phyloP scores from a whole-genome alignment of 371 early-diverging fungal species.

The Actinomortierella ambigua region DNA sequence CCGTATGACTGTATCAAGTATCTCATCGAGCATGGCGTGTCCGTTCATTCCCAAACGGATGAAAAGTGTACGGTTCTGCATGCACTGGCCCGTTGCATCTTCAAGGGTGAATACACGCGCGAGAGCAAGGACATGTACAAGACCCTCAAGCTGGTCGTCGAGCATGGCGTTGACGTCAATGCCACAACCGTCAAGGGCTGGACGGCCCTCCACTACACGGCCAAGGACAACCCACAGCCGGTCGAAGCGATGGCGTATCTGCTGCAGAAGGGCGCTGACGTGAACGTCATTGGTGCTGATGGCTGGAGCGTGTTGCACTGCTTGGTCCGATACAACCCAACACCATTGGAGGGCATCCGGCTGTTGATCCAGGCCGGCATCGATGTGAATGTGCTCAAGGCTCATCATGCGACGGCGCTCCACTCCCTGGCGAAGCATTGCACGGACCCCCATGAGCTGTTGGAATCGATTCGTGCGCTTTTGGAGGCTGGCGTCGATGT shows the following conservation, averaged over 20 bases:
- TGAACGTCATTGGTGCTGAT: constrained; percentile 43
- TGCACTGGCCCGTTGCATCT: constrained; percentile 39
- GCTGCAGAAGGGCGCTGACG: constrained; percentile 37
- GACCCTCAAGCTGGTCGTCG: constrained; percentile 41
- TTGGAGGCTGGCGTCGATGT: constrained; percentile 40
- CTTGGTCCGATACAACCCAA: constrained; percentile 36
- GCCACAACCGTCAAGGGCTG: constrained; percentile 41
- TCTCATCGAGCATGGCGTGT: constrained; percentile 40
- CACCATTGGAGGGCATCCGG: constrained; percentile 35
- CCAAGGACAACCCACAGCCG: constrained; percentile 43
- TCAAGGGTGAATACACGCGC: constrained; percentile 38
- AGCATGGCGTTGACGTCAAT: constrained; percentile 39
- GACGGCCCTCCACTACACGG: constrained; percentile 44
- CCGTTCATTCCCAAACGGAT: constrained; percentile 37
- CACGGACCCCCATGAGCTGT: constrained; percentile 35
- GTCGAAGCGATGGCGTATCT: constrained; percentile 38
- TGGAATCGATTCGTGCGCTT: constrained; percentile 31
- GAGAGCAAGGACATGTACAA: constrained; percentile 42
- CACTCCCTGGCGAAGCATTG: constrained; percentile 45
- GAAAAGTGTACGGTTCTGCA: constrained; percentile 42
- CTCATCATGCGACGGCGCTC: constrained; percentile 36
- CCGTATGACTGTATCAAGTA: constrained; percentile 46
- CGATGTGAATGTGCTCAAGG: constrained; percentile 42
- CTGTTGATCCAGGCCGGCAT: constrained; percentile 36
- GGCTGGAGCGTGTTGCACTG: constrained; percentile 43